phyloP scores from a whole-genome alignment of 192 early-diverging fungal species.

The Backusella liffmaniae region DNA sequence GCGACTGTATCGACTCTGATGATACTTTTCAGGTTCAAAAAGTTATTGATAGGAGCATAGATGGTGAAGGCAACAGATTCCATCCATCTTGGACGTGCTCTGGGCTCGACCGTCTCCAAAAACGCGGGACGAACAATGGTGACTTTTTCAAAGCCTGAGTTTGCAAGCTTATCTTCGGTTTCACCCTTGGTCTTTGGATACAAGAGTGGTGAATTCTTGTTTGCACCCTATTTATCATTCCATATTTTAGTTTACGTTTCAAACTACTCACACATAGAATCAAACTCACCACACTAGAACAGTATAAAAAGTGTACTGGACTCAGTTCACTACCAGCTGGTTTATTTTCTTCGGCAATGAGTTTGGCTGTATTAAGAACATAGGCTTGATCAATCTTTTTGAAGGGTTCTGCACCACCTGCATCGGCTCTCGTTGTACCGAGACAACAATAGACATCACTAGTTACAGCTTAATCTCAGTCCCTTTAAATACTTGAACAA shows the following conservation, averaged over 20 bases:
- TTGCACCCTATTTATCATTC: constrained; percentile 51
- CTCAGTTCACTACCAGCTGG: constrained; percentile 26
- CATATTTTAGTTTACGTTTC: constrained; percentile 52
- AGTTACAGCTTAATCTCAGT: constrained; percentile 20
- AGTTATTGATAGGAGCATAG: neutral
- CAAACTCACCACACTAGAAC: constrained; percentile 38
- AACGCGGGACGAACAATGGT: constrained; percentile 64
- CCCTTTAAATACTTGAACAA: neutral
- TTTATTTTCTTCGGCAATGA: constrained; percentile 50
- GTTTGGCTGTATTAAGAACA: constrained; percentile 62
- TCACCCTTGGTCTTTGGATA: constrained; percentile 78
- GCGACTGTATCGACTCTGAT: constrained; percentile 21
- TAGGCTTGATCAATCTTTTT: constrained; percentile 80
- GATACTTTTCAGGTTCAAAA: neutral
- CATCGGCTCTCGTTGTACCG: constrained; percentile 65
- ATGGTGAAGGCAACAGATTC: constrained; percentile 1
- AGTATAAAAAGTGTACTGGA: constrained; percentile 54
- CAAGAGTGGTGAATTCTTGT: constrained; percentile 59
- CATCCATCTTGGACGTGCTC: constrained; percentile 9
- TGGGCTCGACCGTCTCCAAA: constrained; percentile 47
- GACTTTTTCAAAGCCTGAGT: constrained; percentile 61
- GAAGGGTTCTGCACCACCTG: constrained; percentile 66
- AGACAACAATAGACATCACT: constrained; percentile 72
- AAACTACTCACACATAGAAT: neutral
- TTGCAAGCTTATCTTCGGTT: constrained; percentile 64